Evolutionary conservation across 176 grass and related monocot genomes (phyloP).

Genomic region (Urochloa ruziziensis): DNA sequence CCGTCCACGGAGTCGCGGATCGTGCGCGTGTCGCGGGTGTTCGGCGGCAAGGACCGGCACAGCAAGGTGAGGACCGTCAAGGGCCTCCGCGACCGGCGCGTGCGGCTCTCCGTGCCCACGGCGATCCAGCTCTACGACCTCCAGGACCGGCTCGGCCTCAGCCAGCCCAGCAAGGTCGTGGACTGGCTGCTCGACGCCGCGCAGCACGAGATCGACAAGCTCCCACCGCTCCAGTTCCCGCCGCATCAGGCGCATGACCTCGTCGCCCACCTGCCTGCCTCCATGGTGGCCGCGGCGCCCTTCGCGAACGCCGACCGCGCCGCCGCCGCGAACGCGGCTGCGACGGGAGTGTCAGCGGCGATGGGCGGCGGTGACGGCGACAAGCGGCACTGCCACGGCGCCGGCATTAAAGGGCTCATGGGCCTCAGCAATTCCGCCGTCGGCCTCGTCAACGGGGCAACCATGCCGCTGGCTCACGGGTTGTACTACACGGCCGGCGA

Average conservation of each 20-base stretch:
- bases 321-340: not conserved
- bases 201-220: constrained; percentile 94
- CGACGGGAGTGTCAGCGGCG: not conserved
- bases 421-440: constrained; percentile 31
- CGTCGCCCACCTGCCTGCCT: constrained; percentile 34
- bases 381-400: constrained; percentile 11
- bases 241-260: constrained; percentile 46
- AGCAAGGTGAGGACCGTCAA: constrained; percentile 92
- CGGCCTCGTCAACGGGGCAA: constrained; percentile 16
- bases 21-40: constrained; percentile 83
- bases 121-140: constrained; percentile 99
- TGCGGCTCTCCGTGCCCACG: constrained; percentile 85
- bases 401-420: constrained; percentile 43
- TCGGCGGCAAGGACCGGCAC: constrained; percentile 94
- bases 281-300: constrained; percentile 28
- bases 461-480: constrained; percentile 47
- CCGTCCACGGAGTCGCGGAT: constrained; percentile 79
- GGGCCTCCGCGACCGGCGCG: constrained; percentile 78
- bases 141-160: constrained; percentile 84
- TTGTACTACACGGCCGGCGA: constrained; percentile 38
- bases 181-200: constrained; percentile 90
- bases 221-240: constrained; percentile 78
- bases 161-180: constrained; percentile 97
- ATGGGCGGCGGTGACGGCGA: not conserved
- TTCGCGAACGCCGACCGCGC: not conserved